Base-by-base conservation (phyloP, 768 basidiomycete species). In the Pilatotrama ljubarskyi region DNA sequence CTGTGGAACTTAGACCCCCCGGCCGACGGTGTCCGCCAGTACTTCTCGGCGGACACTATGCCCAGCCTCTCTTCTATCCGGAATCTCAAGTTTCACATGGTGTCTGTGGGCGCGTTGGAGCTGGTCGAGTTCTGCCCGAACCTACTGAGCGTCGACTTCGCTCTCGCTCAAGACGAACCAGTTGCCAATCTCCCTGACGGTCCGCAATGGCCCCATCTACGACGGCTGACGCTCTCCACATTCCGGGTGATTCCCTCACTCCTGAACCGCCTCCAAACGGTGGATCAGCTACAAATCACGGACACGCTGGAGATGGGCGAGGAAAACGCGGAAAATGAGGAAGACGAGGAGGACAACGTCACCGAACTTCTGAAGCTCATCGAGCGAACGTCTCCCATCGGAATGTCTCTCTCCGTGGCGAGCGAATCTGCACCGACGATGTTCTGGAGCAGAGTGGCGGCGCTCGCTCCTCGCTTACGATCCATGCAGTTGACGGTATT, bases 81-180 rank as follows among this genome's bases (percentile, higher is more conserved):
- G 14, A 25, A 32, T 1, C 26, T 55, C 15, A 11, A 5, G 17
- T 37, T 56, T 25, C 13, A 4, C 1, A 1, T 18, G 13, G 14
- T 46, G 14, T 48, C 46, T 5, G 15, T 24, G 10, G 15, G 25
- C n/a, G 55, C 55, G n/a, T 36, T 56, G 17, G 46, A 49, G 36
- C 55, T 56, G 24, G 46, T 56, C 25, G 55, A 29, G 24, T 7
- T 38, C 24, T 56, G 55, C 17, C 55, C 55, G 8, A 32, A 32
- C 7, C 17, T 56, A n/a, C 10, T 17, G 4, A 13, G n/a, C 24
- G 24, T 56, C 22, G 35, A 32, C 1, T 24, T 38, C 53, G 22
- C 42, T 25, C 20, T 44, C 42, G 22, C 11, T 3, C 11, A 4
- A 0, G 7, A 25, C 15, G 18, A 37, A 9, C 36, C 22, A 8